Evolutionary conservation across 1,284 basidiomycete genomes (phyloP), one percentile per base, ranked within the genome.

Genomic region (Ceratorhiza oryzae-sativae): DNA sequence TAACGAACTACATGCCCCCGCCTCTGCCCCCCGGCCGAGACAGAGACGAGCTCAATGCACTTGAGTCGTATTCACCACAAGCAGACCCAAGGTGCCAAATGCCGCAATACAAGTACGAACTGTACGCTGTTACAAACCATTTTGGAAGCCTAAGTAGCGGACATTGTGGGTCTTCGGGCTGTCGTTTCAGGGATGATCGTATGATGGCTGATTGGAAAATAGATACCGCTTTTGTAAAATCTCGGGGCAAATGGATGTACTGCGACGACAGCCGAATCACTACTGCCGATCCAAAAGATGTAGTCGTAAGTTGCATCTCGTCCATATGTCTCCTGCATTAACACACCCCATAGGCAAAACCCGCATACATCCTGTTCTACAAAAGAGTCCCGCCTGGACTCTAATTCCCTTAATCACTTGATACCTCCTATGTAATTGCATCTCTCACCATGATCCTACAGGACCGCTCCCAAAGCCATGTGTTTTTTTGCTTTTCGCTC

Each of bases 111-210:
- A 86, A 82, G 75, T 97, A 96, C 78, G 93, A 96, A 78, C 81
- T 96, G 75, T 97, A 95, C 78, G 94, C 85, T 10, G 94, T 96
- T 27, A 94, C 92, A 61, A 97, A 97, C 80, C 95, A 98, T 81
- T 93, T 90, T 79, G 95, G 95, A 5, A 95, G 90, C 78, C 81
- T 97, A 72, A 93, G 89, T 77, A 92, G 91, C 76, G 95, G 95
- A 0, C 95, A 98, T 81, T 98, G 94, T 97, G 77, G 82, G 94
- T 86, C 3, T 32, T n/a, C n/a, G n/a, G n/a, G n/a, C n/a, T n/a
- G n/a, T n/a, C n/a, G n/a, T n/a, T n/a, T n/a, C 1, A 39, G 36
- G 13, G 13, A 39, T 39, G 36, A 6, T 39, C 8, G 36, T 30
- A 2, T 10, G 15, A 23, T 23, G 61, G 15, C 34, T 15, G 25